phyloP scores from a whole-genome alignment of 768 basidiomycete species.

The Pholiota conissans region DNA sequence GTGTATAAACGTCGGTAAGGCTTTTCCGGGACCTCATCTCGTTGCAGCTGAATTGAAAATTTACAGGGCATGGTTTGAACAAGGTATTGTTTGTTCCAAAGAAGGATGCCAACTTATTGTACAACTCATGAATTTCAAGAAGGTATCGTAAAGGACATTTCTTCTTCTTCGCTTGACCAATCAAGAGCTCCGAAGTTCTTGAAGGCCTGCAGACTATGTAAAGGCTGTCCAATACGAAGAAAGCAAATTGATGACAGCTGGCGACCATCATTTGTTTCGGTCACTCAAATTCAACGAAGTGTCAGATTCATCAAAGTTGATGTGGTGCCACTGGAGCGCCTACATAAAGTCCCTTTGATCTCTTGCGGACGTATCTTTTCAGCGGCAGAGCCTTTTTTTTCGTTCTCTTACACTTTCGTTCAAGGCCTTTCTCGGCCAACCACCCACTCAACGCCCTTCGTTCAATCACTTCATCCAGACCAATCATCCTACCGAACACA shows the following conservation, averaged over 20 bases:
- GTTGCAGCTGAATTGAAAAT: too few species aligned
- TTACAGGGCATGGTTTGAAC: too few species aligned
- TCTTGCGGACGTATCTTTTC: not conserved
- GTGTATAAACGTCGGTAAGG: too few species aligned
- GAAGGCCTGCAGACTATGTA: too few species aligned
- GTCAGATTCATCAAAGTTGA: not conserved
- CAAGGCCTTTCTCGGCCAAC: not conserved
- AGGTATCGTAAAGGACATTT: too few species aligned
- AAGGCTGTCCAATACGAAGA: too few species aligned
- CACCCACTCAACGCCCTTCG: not conserved
- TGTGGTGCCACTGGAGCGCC: not conserved
- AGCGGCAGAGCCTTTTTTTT: constrained; percentile 11
- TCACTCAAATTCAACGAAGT: not conserved
- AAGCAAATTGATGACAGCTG: not conserved
- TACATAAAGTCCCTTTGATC: not conserved
- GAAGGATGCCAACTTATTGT: too few species aligned
- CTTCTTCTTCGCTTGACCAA: too few species aligned
- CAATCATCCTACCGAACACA: constrained; percentile 1
- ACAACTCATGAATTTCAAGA: too few species aligned
- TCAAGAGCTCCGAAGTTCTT: too few species aligned
- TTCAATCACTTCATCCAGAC: constrained; percentile 1
- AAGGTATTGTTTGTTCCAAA: too few species aligned
- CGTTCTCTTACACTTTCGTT: constrained; percentile 6
- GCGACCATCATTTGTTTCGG: not conserved
- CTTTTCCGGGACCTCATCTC: too few species aligned